These are phyloP conservation scores for Otatea glauca DNA, from an alignment of 176 grass and related monocot species.

Conservation along the genomic window DNA sequence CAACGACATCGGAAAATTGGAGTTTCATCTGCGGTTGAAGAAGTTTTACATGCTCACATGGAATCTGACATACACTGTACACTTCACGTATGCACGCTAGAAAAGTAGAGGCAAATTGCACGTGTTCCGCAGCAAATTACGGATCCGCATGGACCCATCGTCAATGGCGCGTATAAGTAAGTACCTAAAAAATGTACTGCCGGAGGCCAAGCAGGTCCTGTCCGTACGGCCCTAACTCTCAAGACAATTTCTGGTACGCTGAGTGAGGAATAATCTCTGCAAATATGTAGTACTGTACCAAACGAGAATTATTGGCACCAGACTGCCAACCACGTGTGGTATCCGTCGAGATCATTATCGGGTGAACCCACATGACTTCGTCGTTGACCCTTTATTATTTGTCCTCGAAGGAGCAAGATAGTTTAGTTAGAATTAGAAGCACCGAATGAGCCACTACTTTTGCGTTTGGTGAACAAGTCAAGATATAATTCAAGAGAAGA, in stretches of 20 bases:
- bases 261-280: background rate
- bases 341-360: background rate
- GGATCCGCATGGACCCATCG: too few relatives aligned
- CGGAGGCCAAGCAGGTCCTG: background rate
- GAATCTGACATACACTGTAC: too few relatives aligned
- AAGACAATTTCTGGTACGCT: background rate
- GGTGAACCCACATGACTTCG: background rate
- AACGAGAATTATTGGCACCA: background rate
- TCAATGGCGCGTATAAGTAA: too few relatives aligned
- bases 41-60: too few relatives aligned
- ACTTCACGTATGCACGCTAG: too few relatives aligned
- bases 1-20: too few relatives aligned
- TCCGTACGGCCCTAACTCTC: background rate
- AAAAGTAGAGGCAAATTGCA: too few relatives aligned
- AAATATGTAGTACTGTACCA: background rate
- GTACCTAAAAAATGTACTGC: background rate
- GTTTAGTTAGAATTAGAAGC: background rate
- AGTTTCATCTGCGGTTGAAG: too few relatives aligned
- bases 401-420: background rate
- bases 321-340: background rate
- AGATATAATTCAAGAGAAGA: too few relatives aligned
- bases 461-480: background rate
- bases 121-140: too few relatives aligned
- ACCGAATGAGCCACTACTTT: background rate
- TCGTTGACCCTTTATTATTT: background rate